Base-by-base conservation (phyloP, 768 basidiomycete species). In the Austroboletus eburneus region DNA sequence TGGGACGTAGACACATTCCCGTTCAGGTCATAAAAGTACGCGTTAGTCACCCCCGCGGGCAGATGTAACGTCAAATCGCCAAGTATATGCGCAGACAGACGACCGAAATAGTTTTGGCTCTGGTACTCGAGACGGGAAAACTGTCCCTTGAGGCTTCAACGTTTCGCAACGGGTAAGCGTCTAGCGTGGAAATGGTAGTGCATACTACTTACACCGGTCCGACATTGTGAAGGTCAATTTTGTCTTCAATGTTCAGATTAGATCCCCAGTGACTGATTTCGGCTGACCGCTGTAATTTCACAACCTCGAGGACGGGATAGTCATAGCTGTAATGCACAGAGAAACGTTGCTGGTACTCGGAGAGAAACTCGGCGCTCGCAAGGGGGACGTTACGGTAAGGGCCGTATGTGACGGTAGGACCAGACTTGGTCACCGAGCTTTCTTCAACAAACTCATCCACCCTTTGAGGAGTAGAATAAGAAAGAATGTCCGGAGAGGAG, bases 251-350 rank as follows among this genome's bases (percentile, higher is more conserved):
- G 60, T 97, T 96, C 30, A 99, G 64, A 65, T 96, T 96, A 34
- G 83, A 81, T 27, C 95, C 94, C 96, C 95, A 98, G 62, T 98
- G 95, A 54, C 92, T 95, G 53, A 99, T 83, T 69, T 99, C 95
- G 2, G 85, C 91, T 0, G 76, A 58, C 40, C 96, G 83, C 49
- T 79, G 76, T 25, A 96, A 77, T 35, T 74, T 81, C 25, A 72
- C 75, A 42, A 97, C 71, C 53, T 91, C 82, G 20, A 93, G 62
- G 35, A 96, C 79, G 0, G 95, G 91, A 49, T 83, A 74, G n/a
- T 85, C 87, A 48, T 85, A 85, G 54, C 75, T 71, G 69, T 92
- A 98, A 62, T 95, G 92, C 3, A 96, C 72, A 12, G 69, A 68
- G 52, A 94, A 63, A 23, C 72, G 72, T 55, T 84, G 77, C 59